Percentiles rank a stretch among this genome's conserved stretches.
Evolutionary conservation across 139 green algal genomes (phyloP).

Genomic region (Chlorella sp.): DNA sequence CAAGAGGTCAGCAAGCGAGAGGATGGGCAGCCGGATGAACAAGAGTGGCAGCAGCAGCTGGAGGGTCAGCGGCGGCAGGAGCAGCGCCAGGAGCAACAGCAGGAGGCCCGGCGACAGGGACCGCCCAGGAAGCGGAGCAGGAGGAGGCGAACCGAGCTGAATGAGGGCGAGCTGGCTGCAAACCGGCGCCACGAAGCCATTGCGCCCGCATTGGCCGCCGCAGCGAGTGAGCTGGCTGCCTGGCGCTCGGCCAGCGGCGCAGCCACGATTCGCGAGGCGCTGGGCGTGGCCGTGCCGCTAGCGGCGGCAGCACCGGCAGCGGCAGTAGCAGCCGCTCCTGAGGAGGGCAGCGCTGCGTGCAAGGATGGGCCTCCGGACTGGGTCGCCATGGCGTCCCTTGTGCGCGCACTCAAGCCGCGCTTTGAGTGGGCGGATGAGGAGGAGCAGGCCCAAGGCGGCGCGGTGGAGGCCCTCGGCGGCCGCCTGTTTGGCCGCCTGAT

Average conservation of each 20-base stretch:
- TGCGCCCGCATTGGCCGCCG: not conserved
- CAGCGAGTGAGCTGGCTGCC: conserved; percentile 1
- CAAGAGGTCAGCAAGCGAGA: not conserved
- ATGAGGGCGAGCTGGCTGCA: too few relatives aligned
- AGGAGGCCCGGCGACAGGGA: not conserved
- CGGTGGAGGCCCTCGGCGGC: not conserved
- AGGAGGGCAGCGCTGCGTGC: too few relatives aligned
- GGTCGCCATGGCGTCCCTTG: conserved; percentile 25
- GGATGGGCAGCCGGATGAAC: not conserved
- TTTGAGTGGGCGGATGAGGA: conserved; percentile 4
- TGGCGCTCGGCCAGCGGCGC: not conserved
- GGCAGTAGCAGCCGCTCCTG: too few relatives aligned
- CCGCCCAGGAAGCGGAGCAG: not conserved
- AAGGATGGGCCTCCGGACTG: conserved; percentile 32
- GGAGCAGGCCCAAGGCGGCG: not conserved
- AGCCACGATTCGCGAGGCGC: not conserved
- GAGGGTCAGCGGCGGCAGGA: conserved; percentile 18
- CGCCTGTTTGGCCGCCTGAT: conserved; percentile 44
- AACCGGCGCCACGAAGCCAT: too few relatives aligned
- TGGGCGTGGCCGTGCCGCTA: conserved; percentile 33
- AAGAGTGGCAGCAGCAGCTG: not conserved
- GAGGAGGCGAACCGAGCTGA: too few relatives aligned
- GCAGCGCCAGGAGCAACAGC: conserved; percentile 2
- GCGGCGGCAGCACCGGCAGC: conserved; percentile 41
- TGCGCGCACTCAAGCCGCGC: conserved; percentile 32